Evolutionary conservation across 169 alveolate genomes (phyloP).

Genomic region (Plasmodium adleri): DNA sequence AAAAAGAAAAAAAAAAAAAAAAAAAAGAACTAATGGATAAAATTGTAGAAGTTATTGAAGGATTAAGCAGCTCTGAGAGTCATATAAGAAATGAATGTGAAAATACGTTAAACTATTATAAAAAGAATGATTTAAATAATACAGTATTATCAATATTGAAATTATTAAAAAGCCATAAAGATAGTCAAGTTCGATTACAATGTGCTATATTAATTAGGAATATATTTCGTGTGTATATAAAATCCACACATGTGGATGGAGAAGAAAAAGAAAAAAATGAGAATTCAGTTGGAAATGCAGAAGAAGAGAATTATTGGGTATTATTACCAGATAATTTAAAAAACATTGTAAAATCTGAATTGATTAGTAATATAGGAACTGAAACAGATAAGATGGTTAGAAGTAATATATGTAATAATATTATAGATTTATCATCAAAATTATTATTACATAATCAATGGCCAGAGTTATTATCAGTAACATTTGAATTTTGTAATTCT

Average conservation of each 20-base stretch:
- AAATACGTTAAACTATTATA: slow-evolving; percentile 78
- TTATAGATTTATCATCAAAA: slow-evolving; percentile 81
- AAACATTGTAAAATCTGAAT: slow-evolving; percentile 78
- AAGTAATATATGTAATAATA: slow-evolving; percentile 84
- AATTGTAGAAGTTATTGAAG: slow-evolving; percentile 82
- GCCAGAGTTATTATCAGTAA: slow-evolving; percentile 84
- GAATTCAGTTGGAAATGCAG: slow-evolving; percentile 54
- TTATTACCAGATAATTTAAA: slow-evolving; percentile 74
- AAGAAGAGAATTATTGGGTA: slow-evolving; percentile 71
- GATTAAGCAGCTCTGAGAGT: slow-evolving; percentile 81
- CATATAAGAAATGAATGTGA: slow-evolving; percentile 84
- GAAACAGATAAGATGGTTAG: slow-evolving; percentile 82
- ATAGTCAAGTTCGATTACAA: slow-evolving; percentile 83
- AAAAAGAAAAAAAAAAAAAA: not conserved
- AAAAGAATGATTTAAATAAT: slow-evolving; percentile 80
- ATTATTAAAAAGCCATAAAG: slow-evolving; percentile 80
- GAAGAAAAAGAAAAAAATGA: slow-evolving; percentile 79
- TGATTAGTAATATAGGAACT: slow-evolving; percentile 77
- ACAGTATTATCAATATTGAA: slow-evolving; percentile 80
- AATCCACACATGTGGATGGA: slow-evolving; percentile 78
- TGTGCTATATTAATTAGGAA: slow-evolving; percentile 81
- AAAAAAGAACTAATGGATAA: slow-evolving; percentile 64
- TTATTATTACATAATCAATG: slow-evolving; percentile 80
- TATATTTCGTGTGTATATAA: slow-evolving; percentile 79
- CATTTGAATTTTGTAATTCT: slow-evolving; percentile 80